Conservation (phyloP, 148 eudicot genomes). For the Fagopyrum esculentum region DNA sequence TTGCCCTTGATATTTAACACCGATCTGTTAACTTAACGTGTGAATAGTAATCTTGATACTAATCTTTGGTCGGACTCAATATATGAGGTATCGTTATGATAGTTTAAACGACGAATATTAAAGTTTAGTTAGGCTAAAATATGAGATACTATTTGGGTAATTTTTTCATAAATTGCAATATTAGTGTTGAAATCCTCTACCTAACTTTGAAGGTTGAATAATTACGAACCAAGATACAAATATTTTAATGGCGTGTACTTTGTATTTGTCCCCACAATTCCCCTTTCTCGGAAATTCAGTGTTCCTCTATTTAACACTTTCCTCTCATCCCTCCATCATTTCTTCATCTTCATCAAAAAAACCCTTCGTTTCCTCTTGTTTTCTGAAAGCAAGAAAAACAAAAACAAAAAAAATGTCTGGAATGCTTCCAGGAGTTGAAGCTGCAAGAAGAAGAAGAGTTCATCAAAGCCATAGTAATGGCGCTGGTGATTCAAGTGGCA, state of each 20-base stretch:
- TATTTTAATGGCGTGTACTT: not conserved
- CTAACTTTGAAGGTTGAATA: not conserved
- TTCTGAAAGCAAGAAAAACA: not conserved
- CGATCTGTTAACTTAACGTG: no score
- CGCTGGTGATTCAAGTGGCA: conserved; percentile 14
- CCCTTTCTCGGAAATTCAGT: conserved; percentile 9
- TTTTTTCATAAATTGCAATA: not conserved
- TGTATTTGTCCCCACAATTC: not conserved
- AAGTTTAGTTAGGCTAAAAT: no score
- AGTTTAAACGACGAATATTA: no score
- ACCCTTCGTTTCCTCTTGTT: not conserved
- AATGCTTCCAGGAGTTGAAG: conserved; percentile 56
- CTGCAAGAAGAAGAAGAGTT: conserved; percentile 49
- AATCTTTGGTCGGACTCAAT: no score
- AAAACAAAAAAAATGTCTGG: conserved; percentile 32
- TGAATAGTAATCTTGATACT: no score
- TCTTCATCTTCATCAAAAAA: not conserved
- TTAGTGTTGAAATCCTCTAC: not conserved
- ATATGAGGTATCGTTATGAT: no score
- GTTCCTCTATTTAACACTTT: not conserved
- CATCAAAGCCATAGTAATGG: conserved; percentile 24
- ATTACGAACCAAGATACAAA: not conserved
- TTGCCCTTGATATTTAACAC: no score
- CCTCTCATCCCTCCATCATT: not conserved
- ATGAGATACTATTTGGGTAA: no score